Base-by-base conservation (phyloP, 805 yeast genomes). In the Geotrichum ghanense region DNA sequence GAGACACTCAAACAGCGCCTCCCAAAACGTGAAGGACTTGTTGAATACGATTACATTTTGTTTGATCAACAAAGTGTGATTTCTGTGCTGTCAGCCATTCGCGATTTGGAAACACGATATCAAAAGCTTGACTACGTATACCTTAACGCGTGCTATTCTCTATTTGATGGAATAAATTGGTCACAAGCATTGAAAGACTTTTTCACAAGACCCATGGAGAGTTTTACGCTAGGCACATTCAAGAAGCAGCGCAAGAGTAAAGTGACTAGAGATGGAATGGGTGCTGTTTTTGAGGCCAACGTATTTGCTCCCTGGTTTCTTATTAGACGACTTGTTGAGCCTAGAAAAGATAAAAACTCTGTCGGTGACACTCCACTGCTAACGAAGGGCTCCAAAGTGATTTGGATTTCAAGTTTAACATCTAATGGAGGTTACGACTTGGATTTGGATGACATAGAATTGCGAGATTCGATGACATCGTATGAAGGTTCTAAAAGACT, bases 251-350 rank as follows among this genome's bases (percentile, higher is more conserved):
- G 74, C 48, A 72, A 76, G 16, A 96, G 97, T 3, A 79, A 81
- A 22, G 78, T 74, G 57, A 77, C 95, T 1, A 45, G 19, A 12
- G 98, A 92, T 63, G 88, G 77, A 0, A 55, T 90, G 70, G 97
- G 97, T 1, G 67, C 83, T 24, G 87, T 88, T 3, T 92, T 90
- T 68, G 95, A 92, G 64, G 94, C 92, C 3, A 92, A 92, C 60
- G 95, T 90, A n/a, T 86, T 92, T 66, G 95, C 95, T 0, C 97
- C 97, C 2, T 89, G 84, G 67, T 92, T 80, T 62, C 67, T 92
- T 45, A 71, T 89, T 46, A 84, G 83, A 54, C 79, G 75, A 51
- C 65, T 90, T 19, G 62, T 70, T 35, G 37, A 5, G 5, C 5
- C 5, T 6, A 16, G 37, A 31, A 31, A 19, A 31, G 37, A 31